Conservation (phyloP, 78 protist genomes). For the Emiliania huxleyi region DNA sequence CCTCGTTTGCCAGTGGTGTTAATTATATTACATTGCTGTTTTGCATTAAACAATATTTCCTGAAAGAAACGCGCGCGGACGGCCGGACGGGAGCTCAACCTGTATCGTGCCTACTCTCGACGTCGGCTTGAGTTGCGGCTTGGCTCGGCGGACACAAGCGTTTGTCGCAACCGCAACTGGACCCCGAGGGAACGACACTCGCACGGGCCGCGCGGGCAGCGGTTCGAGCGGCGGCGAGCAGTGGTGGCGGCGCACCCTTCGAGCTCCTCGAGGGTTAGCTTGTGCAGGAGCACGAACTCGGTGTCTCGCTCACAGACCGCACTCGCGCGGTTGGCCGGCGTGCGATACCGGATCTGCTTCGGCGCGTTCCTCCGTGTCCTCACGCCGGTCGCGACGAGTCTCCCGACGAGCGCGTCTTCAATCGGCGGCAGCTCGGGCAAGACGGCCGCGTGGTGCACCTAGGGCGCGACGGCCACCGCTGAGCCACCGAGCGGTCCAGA, state of each 20-base stretch:
- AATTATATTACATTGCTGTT: too few species aligned
- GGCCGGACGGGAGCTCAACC: too few species aligned
- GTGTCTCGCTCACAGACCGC: neutral
- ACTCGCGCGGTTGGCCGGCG: neutral
- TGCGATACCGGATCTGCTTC: neutral
- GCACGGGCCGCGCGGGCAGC: slow-evolving; percentile 6
- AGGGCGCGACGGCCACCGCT: neutral
- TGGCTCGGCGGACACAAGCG: too few species aligned
- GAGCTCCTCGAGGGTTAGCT: neutral
- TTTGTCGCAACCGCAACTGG: neutral
- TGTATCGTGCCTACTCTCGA: too few species aligned
- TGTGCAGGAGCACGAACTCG: neutral
- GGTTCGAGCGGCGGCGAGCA: neutral
- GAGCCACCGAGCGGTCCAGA: neutral
- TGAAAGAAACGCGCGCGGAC: too few species aligned
- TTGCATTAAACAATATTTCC: too few species aligned
- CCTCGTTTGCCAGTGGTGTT: too few species aligned
- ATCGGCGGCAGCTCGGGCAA: neutral
- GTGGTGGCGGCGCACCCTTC: neutral
- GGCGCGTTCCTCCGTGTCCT: neutral
- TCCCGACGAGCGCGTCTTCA: neutral
- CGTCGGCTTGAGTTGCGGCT: too few species aligned
- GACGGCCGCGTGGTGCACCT: neutral
- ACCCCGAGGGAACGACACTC: neutral
- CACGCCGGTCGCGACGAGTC: neutral